A percentile compares a stretch with the other conserved stretches of the same genome.
Conservation (phyloP, 2,329 filamentous ascomycete genomes). For the Exutisphaerella laricina region DNA sequence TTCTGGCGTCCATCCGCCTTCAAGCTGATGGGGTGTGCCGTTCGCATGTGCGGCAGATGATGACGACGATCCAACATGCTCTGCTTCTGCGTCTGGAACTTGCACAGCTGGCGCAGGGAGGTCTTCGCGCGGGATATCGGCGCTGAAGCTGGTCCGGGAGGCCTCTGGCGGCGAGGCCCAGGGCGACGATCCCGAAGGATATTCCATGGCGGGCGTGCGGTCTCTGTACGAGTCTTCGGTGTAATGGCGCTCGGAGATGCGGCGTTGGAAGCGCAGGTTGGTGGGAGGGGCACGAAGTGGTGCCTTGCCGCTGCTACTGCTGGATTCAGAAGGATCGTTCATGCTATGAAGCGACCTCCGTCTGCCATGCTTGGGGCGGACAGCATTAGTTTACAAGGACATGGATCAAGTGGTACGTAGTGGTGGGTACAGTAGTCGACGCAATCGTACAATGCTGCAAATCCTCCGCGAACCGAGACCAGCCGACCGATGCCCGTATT, state of each 20-base stretch:
- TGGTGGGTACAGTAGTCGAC: no score
- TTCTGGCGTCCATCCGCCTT: conserved; percentile 28
- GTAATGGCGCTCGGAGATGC: conserved; percentile 32
- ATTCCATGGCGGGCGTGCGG: conserved; percentile 53
- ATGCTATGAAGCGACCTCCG: no score
- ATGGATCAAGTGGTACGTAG: not conserved
- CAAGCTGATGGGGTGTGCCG: conserved; percentile 13
- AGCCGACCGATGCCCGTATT: no score
- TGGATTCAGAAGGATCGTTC: conserved; percentile 5
- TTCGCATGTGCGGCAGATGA: conserved; percentile 4
- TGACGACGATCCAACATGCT: conserved; percentile 9
- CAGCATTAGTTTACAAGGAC: no score
- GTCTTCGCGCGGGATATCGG: conserved; percentile 29
- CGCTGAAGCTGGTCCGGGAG: conserved; percentile 45
- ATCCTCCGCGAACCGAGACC: no score
- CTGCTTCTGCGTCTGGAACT: conserved; percentile 5
- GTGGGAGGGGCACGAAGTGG: conserved; percentile 11
- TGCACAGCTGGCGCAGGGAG: conserved; percentile 27
- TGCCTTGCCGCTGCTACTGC: conserved; percentile 20
- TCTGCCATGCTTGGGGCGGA: no score
- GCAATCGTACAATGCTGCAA: no score
- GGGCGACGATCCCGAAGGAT: conserved; percentile 56
- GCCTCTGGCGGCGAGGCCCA: conserved; percentile 58
- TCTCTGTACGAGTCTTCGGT: conserved; percentile 30
- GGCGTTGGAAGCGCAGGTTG: conserved; percentile 34